A percentile compares a stretch with the other conserved stretches of the same genome.
Conservation (phyloP, 202 grass and related monocot species). For the Saccharum hybrid region DNA sequence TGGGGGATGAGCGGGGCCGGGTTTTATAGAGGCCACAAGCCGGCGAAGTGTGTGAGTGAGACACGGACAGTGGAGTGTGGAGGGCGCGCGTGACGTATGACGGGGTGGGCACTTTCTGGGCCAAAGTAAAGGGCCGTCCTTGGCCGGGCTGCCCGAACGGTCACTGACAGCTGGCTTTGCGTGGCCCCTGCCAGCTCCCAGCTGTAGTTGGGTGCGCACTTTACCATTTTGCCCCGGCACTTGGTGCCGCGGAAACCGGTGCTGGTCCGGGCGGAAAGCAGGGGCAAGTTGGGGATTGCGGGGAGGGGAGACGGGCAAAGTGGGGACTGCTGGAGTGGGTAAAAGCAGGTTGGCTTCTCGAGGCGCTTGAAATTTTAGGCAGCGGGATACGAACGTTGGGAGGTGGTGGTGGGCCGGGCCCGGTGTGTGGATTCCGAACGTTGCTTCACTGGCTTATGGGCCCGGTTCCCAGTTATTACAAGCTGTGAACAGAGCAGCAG, state of each 20-base stretch:
- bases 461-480: too few species aligned
- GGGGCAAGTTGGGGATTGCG: slow-evolving; percentile 42
- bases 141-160: slow-evolving; percentile 66
- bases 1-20: too few species aligned
- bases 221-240: slow-evolving; percentile 29
- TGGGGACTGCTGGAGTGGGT: slow-evolving; percentile 44
- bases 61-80: background rate
- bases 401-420: background rate
- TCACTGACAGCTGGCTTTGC: slow-evolving; percentile 73
- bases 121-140: slow-evolving; percentile 50
- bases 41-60: background rate
- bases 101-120: slow-evolving; percentile 20
- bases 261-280: background rate
- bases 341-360: slow-evolving; percentile 68
- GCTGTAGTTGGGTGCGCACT: slow-evolving; percentile 42
- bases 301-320: slow-evolving; percentile 23
- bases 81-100: slow-evolving; percentile 55
- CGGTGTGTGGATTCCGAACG: background rate
- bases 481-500: too few species aligned
- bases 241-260: background rate
- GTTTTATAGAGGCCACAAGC: slow-evolving; percentile 55
- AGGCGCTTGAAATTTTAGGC: slow-evolving; percentile 37
- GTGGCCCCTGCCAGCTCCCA: slow-evolving; percentile 50
- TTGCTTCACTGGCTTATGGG: too few species aligned
- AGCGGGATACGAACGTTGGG: slow-evolving; percentile 57